Base-by-base conservation (phyloP, 495 filamentous ascomycete species). In the Podospora bellae-mahoneyi region DNA sequence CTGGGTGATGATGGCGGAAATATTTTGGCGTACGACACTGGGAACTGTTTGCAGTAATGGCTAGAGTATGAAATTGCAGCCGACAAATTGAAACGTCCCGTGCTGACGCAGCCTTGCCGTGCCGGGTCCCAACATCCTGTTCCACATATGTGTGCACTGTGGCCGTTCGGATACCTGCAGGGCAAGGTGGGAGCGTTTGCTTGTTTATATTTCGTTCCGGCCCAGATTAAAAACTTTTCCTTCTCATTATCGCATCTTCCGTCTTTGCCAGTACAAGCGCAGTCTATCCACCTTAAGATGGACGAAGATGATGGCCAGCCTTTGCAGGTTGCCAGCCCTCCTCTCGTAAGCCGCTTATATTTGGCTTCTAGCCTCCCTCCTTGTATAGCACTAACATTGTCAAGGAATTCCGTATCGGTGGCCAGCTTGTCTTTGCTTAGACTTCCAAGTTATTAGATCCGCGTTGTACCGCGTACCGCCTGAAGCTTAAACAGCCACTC, bases 401-500 rank as follows among this genome's bases (percentile, higher is more conserved):
- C 28, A 65, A 39, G 63, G 53, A 58, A 57, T 65, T 65, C 57
- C 53, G 63, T 65, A 27, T 65, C 26, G 53, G 63, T 34, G 57
- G 23, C 63, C 63, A 30, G 53, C 63, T 34, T 20, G 63, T 65
- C 63, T 53, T 58, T 26, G 63, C 23, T 58, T 0, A 65, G 34
- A 65, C 55, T 23, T 53, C 53, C 54, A 30, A 57, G 18, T 32
- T 65, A 28, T 15, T 65, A 1, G 34, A 39, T 39, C 34, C 34
- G 34, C 53, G 18, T n/a, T 5, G 54, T 53, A 65, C 63, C 18
- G 26, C 58, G 23, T 65, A 65, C 63, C 63, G 53, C 63, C 53
- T 65, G 53, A 28, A 65, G 39, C 62, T 64, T 16, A 54, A 56
- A 56, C 62, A 28, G 55, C 62, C 44, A 55, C 62, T 53, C 39